Evolutionary conservation across 2,329 filamentous ascomycete genomes (phyloP), one percentile per base, ranked within the genome.

Genomic region (Aspergillus tubingensis): DNA sequence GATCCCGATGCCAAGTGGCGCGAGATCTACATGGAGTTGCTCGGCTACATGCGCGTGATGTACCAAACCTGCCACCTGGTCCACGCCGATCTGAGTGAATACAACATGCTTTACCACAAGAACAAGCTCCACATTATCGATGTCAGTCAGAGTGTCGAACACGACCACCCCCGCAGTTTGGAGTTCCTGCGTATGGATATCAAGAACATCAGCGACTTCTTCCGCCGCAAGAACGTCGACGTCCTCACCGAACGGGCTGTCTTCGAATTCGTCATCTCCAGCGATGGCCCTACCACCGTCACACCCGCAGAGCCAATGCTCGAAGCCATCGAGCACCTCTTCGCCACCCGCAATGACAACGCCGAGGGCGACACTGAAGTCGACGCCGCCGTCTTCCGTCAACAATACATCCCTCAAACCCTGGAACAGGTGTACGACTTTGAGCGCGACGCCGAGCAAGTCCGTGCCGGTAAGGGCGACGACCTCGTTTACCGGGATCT

Each of bases 131-230:
- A 91, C 82, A 90, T 99, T 71, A 99, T 99, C 75, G 95, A 99
- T 77, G 95, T 99, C 47, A 96, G 92, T 58, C 95, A 99, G 80
- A 95, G 91, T 72, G 95, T 99, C 19, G 96, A 98, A 80, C 93
- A 96, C 68, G 94, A 98, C 69, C 95, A 99, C 76, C 95, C 95
- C 0, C 86, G 91, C 60, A 94, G 91, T 2, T 83, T 96, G 30
- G 94, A 98, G 74, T 99, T 99, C 73, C 78, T 99, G 69, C 88
- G 95, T 36, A 98, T 97, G 93, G 95, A 99, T 73, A 92, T 99
- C 77, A 98, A 97, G 83, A 99, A 99, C 72, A 87, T 96, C 1
- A 90, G 88, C 21, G 92, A 96, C 75, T 99, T 96, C 79, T 99
- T 98, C 85, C 83, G 88, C 30, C 85, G 91, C 19, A 89, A 96